Base-by-base conservation (phyloP, 78 protist species). In the Dictyostelium discoideum region DNA sequence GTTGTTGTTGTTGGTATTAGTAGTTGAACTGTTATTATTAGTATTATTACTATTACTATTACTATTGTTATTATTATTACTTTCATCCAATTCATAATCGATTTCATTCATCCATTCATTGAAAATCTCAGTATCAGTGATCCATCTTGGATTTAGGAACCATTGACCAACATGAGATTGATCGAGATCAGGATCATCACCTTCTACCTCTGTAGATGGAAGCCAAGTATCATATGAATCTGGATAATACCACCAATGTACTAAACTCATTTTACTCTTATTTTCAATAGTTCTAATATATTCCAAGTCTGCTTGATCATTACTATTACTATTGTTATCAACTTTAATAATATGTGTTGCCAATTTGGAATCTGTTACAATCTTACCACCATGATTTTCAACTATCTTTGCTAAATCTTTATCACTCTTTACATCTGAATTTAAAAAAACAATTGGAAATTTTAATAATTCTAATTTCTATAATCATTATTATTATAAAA, bases 21-120 rank as follows among this genome's bases (percentile, higher is more conserved):
- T 60, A 32, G 78, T 63, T 4, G 50, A 44, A 9, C 39, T 46
- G n/a, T n/a, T n/a, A n/a, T n/a, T n/a, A n/a, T n/a, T n/a, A n/a
- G n/a, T n/a, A n/a, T n/a, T n/a, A n/a, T n/a, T n/a, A n/a, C 20
- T 72, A 48, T 44, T 24, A 57, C 26, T 10, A 14, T 39, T 37
- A 5, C 0, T n/a, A 8, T 44, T 82, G 11, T 82, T 37, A 14
- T n/a, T 50, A 20, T 14, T 50, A n/a, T 18, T 54, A 14, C 18
- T 65, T 9, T 89, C 83, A 24, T 89, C 94, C 10, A 32, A 29
- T 79, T 89, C 94, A 81, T 89, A 89, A 46, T 89, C 94, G 22
- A 89, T 44, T 50, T 89, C 94, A 67, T 89, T 89, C 94, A 89
- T 89, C 94, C 94, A 89, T 46, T 89, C 94, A 46, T 89, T 89